phyloP scores from a whole-genome alignment of 441 rosid genomes.

The Gossypium aridum region DNA sequence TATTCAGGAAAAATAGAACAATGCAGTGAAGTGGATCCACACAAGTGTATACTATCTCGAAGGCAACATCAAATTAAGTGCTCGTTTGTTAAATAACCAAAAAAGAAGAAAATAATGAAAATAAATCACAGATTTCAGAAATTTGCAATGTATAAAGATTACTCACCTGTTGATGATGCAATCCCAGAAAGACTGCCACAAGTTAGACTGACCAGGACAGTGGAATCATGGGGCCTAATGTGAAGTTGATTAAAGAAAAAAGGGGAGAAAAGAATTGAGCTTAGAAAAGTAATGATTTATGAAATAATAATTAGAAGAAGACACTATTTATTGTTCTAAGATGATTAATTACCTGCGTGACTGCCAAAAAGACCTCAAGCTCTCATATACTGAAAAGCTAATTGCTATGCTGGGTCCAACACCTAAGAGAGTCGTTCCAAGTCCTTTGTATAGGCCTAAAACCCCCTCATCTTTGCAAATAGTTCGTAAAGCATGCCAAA shows the following conservation, averaged over 20 bases:
- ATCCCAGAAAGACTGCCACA: conserved; percentile 95
- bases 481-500: conserved; percentile 65
- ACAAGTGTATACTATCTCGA: background rate
- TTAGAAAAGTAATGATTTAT: background rate
- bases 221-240: conserved; percentile 72
- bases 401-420: conserved; percentile 94
- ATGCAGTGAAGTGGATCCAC: background rate
- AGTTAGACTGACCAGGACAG: conserved; percentile 58
- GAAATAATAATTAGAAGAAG: background rate
- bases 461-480: conserved; percentile 75
- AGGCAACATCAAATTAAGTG: background rate
- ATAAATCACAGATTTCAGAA: background rate
- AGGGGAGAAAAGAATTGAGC: background rate
- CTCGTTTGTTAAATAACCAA: background rate
- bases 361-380: conserved; percentile 76
- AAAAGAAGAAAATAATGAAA: background rate
- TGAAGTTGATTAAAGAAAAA: background rate
- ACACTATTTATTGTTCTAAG: background rate
- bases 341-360: conserved; percentile 50
- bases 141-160: conserved; percentile 10
- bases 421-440: conserved; percentile 88
- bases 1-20: background rate
- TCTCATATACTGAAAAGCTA: conserved; percentile 80
- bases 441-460: conserved; percentile 88
- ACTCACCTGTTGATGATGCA: conserved; percentile 85